Conservation (phyloP, 768 basidiomycete genomes). For the Psilocybe cubensis region DNA sequence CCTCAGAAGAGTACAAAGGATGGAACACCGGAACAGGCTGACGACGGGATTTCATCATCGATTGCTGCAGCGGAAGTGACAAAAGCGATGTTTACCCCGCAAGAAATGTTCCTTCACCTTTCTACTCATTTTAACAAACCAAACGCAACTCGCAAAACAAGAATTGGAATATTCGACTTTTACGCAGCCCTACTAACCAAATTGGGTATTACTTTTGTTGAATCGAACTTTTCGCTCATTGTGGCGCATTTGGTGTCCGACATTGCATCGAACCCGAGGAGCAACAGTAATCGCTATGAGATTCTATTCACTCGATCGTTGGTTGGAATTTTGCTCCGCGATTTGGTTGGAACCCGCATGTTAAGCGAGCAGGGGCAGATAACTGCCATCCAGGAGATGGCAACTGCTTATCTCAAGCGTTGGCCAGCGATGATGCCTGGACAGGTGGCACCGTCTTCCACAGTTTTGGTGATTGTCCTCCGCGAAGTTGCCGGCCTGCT, state of each 20-base stretch:
- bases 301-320: slow-evolving; percentile 70
- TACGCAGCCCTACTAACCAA: slow-evolving; percentile 78
- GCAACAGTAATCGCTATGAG: slow-evolving; percentile 68
- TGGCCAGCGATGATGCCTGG: slow-evolving; percentile 96
- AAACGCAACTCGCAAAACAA: slow-evolving; percentile 64
- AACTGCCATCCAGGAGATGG: slow-evolving; percentile 84
- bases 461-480: slow-evolving; percentile 73
- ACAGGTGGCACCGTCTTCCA: slow-evolving; percentile 66
- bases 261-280: slow-evolving; percentile 65
- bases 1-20: slow-evolving; percentile 68
- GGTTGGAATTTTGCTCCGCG: slow-evolving; percentile 78
- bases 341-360: slow-evolving; percentile 87
- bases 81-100: slow-evolving; percentile 70
- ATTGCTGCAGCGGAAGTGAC: slow-evolving; percentile 55
- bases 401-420: slow-evolving; percentile 79
- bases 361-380: slow-evolving; percentile 95
- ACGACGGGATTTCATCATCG: slow-evolving; percentile 52
- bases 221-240: slow-evolving; percentile 81
- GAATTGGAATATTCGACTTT: slow-evolving; percentile 88
- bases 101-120: slow-evolving; percentile 83
- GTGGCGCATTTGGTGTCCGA: slow-evolving; percentile 80
- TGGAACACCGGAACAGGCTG: slow-evolving; percentile 56
- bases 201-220: slow-evolving; percentile 80
- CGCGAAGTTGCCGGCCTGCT: slow-evolving; percentile 86
- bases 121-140: slow-evolving; percentile 83